Conservation (phyloP, 305 asterid species). For the Ajuga reptans region DNA sequence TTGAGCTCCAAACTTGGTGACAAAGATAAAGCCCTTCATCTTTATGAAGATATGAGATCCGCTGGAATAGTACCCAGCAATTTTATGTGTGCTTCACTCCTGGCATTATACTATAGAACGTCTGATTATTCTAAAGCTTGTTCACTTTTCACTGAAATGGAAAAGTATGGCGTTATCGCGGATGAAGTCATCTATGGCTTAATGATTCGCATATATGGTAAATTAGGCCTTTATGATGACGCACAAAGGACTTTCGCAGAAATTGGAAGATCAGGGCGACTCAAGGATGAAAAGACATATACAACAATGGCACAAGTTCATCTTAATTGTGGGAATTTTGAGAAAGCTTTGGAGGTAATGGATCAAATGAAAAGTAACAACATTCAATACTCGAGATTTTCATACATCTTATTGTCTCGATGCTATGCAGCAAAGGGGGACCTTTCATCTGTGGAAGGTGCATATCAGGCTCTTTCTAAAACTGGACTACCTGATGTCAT, state of each 20-base stretch:
- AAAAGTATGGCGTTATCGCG: constrained; percentile 42
- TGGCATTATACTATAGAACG: constrained; percentile 58
- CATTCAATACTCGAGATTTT: constrained; percentile 56
- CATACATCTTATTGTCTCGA: constrained; percentile 49
- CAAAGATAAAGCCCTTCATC: constrained; percentile 44
- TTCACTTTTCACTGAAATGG: constrained; percentile 86
- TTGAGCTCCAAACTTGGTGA: constrained; percentile 49
- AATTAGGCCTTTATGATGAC: constrained; percentile 85
- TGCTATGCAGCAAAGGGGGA: constrained; percentile 61
- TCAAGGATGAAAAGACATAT: constrained; percentile 60
- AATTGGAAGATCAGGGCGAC: constrained; percentile 52
- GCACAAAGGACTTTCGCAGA: constrained; percentile 69
- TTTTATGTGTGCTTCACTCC: constrained; percentile 89
- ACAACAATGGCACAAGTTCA: constrained; percentile 94
- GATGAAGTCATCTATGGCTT: constrained; percentile 89
- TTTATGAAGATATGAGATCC: constrained; percentile 81
- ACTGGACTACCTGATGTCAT: constrained; percentile 54
- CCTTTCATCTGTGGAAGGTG: constrained; percentile 61
- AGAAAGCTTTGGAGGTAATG: constrained; percentile 65
- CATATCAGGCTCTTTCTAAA: constrained; percentile 52
- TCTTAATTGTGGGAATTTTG: constrained; percentile 51
- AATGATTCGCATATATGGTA: constrained; percentile 88
- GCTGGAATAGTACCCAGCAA: constrained; percentile 64
- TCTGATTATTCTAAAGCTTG: constrained; percentile 79
- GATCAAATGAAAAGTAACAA: constrained; percentile 58